Evolutionary conservation across 2,329 filamentous ascomycete species (phyloP).

Genomic region (Penicillium sp.): DNA sequence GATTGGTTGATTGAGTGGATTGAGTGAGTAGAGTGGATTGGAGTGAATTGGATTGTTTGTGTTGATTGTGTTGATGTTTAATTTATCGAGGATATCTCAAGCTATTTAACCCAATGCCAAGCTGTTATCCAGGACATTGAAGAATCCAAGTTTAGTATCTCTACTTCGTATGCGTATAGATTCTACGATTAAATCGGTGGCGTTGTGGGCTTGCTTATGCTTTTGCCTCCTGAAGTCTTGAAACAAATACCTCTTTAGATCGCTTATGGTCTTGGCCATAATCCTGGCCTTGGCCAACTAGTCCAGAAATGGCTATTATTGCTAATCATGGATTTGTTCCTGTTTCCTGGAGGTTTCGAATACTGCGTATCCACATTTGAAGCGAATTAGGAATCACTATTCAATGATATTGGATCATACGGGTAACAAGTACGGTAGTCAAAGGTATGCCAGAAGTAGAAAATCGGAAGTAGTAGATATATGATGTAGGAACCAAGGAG

Average conservation of each 20-base stretch:
- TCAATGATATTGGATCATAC: too few species aligned
- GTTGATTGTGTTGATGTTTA: not conserved
- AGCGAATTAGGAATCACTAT: too few species aligned
- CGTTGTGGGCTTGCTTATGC: not conserved
- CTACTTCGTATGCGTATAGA: not conserved
- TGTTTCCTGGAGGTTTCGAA: too few species aligned
- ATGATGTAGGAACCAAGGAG: too few species aligned
- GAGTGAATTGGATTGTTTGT: not conserved
- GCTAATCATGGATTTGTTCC: too few species aligned
- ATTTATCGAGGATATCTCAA: not conserved
- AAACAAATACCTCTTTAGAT: not conserved
- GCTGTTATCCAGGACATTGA: not conserved
- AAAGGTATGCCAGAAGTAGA: too few species aligned
- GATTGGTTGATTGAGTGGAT: not conserved
- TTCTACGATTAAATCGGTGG: not conserved
- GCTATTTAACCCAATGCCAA: not conserved
- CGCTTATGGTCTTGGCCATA: not conserved
- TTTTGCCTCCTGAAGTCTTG: not conserved
- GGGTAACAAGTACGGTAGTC: too few species aligned
- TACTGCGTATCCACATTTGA: not conserved
- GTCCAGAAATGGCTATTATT: not conserved
- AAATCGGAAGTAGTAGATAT: too few species aligned
- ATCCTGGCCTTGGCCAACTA: not conserved
- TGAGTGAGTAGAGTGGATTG: not conserved
- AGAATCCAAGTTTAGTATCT: not conserved